A percentile compares a stretch with the other conserved stretches of the same genome.
These are phyloP conservation scores for Carex littledalei DNA, from an alignment of 176 grass and related monocot species.

Conservation along the genomic window DNA sequence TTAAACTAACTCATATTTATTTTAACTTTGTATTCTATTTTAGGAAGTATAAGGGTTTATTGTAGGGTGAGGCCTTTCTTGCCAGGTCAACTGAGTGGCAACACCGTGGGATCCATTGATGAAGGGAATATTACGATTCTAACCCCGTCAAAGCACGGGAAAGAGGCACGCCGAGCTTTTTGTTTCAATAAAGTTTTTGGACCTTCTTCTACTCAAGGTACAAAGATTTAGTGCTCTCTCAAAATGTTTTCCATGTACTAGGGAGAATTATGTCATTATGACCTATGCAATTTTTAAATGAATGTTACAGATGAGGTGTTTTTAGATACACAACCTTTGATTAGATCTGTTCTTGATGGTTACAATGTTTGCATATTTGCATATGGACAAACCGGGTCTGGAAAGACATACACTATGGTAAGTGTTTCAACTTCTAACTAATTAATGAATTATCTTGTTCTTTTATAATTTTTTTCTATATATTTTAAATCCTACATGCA, in stretches of 20 bases:
- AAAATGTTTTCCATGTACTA: not conserved
- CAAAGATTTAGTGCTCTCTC: not conserved
- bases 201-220: constrained; percentile 88
- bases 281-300: constrained; percentile 9
- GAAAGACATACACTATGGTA: constrained; percentile 99
- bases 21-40: constrained; percentile 18
- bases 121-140: constrained; percentile 79
- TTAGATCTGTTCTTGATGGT: constrained; percentile 95
- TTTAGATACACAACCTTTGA: constrained; percentile 92
- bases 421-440: constrained; percentile 16
- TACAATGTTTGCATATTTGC: constrained; percentile 99
- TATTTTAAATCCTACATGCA: constrained; percentile 21
- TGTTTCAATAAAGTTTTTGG: constrained; percentile 97
- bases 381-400: constrained; percentile 98
- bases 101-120: constrained; percentile 64
- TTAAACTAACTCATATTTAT: constrained; percentile 17
- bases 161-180: constrained; percentile 73
- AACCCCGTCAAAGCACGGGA: constrained; percentile 70
- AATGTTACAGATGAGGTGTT: constrained; percentile 81
- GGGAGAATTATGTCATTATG: not conserved
- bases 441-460: not conserved
- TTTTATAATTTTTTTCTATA: constrained; percentile 24
- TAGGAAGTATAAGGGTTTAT: constrained; percentile 98
- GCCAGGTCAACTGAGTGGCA: constrained; percentile 73
- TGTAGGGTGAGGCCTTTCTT: constrained; percentile 93